Conservation (phyloP, 1,284 basidiomycete genomes). For the Moesziomyces parantarcticus region DNA sequence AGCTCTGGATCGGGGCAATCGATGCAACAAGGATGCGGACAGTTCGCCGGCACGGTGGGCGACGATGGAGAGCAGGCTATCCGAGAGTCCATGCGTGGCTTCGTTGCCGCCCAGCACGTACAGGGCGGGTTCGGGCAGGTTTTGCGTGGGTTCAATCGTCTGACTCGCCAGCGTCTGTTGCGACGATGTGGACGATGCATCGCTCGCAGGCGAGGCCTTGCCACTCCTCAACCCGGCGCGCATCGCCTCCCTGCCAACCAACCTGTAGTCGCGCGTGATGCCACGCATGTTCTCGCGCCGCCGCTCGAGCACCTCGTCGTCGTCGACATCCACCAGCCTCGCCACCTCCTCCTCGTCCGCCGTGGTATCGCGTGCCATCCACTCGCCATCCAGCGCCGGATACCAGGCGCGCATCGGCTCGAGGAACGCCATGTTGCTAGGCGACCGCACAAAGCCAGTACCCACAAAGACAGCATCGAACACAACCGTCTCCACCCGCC, state of each 20-base stretch:
- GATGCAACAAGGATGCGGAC: conserved; percentile 44
- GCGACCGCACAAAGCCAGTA: conserved; percentile 60
- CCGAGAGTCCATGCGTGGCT: conserved; percentile 61
- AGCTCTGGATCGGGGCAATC: conserved; percentile 17
- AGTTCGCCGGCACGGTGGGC: conserved; percentile 63
- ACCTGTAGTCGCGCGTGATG: conserved; percentile 65
- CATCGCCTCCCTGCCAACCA: conserved; percentile 44
- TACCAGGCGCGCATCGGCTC: conserved; percentile 51
- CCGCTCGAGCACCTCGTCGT: conserved; percentile 52
- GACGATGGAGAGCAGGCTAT: conserved; percentile 61
- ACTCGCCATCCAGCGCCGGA: conserved; percentile 51
- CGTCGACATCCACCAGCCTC: conserved; percentile 35
- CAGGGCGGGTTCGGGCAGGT: conserved; percentile 37
- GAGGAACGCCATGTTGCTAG: conserved; percentile 51
- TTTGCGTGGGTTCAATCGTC: neutral
- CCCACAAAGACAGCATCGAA: conserved; percentile 65
- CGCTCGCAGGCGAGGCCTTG: conserved; percentile 38
- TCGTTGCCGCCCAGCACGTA: conserved; percentile 66
- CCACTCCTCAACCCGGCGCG: conserved; percentile 18
- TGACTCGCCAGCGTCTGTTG: conserved; percentile 42
- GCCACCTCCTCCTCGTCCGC: conserved; percentile 52
- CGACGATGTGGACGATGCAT: conserved; percentile 37
- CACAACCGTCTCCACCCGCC: conserved; percentile 25
- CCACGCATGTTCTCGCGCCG: conserved; percentile 51
- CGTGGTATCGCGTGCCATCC: conserved; percentile 27